phyloP scores from a whole-genome alignment of 1,284 basidiomycete species.

The Ustilago bromivora region DNA sequence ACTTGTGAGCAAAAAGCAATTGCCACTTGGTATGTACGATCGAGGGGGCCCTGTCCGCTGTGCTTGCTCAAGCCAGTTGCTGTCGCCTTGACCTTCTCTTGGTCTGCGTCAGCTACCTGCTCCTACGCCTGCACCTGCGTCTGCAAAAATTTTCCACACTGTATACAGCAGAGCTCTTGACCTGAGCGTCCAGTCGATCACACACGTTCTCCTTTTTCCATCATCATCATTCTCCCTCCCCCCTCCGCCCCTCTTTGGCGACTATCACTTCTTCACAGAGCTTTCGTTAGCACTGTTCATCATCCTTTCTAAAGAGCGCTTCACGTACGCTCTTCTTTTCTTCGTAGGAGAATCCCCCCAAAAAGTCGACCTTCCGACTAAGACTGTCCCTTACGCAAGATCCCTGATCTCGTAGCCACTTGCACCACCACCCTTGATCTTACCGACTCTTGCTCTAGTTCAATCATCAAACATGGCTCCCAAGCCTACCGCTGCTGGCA shows the following conservation, averaged over 20 bases:
- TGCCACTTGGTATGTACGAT: slow-evolving; percentile 8
- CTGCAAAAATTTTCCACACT: slow-evolving; percentile 41
- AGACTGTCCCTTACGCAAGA: slow-evolving; percentile 24
- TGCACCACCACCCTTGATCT: slow-evolving; percentile 3
- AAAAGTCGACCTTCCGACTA: slow-evolving; percentile 41
- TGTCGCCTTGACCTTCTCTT: not conserved
- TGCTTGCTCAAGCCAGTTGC: not conserved
- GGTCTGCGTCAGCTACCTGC: not conserved
- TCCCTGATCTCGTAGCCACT: slow-evolving; percentile 30
- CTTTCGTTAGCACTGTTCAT: slow-evolving; percentile 46
- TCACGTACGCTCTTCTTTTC: slow-evolving; percentile 31
- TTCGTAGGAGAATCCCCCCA: slow-evolving; percentile 21
- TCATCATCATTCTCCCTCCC: slow-evolving; percentile 26
- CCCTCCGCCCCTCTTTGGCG: slow-evolving; percentile 34
- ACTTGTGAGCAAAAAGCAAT: not conserved
- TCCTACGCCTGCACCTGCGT: not conserved
- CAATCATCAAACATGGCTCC: slow-evolving; percentile 49
- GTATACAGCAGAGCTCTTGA: not conserved
- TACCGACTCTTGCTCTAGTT: not conserved
- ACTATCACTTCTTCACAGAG: slow-evolving; percentile 37
- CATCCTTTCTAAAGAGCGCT: slow-evolving; percentile 20
- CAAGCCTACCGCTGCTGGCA: slow-evolving; percentile 59
- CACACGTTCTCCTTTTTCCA: slow-evolving; percentile 7
- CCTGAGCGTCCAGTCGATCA: slow-evolving; percentile 11
- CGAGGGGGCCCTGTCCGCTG: too few relatives aligned